phyloP scores from a whole-genome alignment of 352 stramenopile species.

The Pythium plurisporium region DNA sequence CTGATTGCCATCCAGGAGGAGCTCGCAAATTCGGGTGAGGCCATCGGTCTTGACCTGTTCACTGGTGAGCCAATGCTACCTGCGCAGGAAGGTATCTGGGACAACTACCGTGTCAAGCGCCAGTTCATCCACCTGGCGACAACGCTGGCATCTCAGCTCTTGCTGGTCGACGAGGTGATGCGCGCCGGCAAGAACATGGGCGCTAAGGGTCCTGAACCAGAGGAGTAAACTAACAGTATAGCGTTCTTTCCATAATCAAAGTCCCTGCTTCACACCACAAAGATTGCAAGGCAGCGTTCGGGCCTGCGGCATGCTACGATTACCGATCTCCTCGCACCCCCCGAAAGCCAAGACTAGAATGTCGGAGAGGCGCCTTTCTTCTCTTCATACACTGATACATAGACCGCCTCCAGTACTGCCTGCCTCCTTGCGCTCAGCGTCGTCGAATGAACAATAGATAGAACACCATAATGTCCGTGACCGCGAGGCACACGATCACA shows the following conservation, averaged over 20 bases:
- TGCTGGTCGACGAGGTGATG: slow-evolving; percentile 99
- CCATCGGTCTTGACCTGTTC: slow-evolving; percentile 95
- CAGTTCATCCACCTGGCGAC: slow-evolving; percentile 98
- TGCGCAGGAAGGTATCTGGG: slow-evolving; percentile 95
- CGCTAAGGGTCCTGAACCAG: slow-evolving; percentile 45
- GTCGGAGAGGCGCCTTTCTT: too few relatives aligned
- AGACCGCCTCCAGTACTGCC: not conserved
- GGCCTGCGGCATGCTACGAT: too few relatives aligned
- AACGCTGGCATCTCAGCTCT: slow-evolving; percentile 96
- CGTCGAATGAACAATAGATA: slow-evolving; percentile 82
- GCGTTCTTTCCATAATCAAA: slow-evolving; percentile 15
- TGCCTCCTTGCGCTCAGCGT: not conserved
- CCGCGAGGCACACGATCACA: slow-evolving; percentile 57
- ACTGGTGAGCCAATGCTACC: slow-evolving; percentile 97
- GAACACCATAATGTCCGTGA: slow-evolving; percentile 72
- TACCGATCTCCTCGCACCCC: too few relatives aligned
- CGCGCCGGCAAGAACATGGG: slow-evolving; percentile 98
- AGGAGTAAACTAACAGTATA: slow-evolving; percentile 49
- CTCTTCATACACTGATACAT: slow-evolving; percentile 2
- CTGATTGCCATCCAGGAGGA: slow-evolving; percentile 97
- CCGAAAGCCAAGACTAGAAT: too few relatives aligned
- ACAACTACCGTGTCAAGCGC: slow-evolving; percentile 99
- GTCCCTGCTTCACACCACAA: not conserved
- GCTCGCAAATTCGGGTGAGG: slow-evolving; percentile 81
- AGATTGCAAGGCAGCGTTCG: too few relatives aligned